These are phyloP conservation scores for Xylaria sp. DNA, from an alignment of 2,329 filamentous ascomycete genomes.

Conservation along the genomic window DNA sequence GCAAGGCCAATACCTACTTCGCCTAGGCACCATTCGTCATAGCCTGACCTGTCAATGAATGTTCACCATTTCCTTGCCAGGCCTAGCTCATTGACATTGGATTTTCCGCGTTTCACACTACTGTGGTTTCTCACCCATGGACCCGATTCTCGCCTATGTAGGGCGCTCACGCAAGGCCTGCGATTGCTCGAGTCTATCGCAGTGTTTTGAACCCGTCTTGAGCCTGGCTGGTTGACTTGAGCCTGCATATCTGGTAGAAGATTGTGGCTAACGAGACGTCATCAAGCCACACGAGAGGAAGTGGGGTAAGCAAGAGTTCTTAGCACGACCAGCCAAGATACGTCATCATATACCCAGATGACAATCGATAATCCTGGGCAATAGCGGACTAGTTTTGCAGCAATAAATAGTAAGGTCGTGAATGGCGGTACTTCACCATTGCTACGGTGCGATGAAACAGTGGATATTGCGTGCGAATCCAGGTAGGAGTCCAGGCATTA, in stretches of 20 bases:
- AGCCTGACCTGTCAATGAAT: not conserved
- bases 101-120: not conserved
- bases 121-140: not conserved
- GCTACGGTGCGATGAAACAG: not conserved
- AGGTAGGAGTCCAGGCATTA: not conserved
- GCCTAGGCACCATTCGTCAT: slow-evolving; percentile 1
- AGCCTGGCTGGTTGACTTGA: not conserved
- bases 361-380: slow-evolving; percentile 2
- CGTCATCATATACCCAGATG: slow-evolving; percentile 28
- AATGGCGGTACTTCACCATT: not conserved
- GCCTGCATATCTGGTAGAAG: slow-evolving; percentile 11
- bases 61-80: not conserved
- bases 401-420: not conserved
- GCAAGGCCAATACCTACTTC: not conserved
- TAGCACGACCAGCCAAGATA: slow-evolving; percentile 6
- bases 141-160: not conserved
- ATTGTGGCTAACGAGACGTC: slow-evolving; percentile 30
- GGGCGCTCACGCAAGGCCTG: not conserved
- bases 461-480: not conserved
- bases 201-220: slow-evolving; percentile 3
- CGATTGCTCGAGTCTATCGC: not conserved
- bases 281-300: slow-evolving; percentile 29
- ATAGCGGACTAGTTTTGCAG: not conserved
- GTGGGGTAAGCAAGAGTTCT: slow-evolving; percentile 12
- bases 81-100: not conserved